Percentiles rank a stretch among this genome's conserved stretches.
Evolutionary conservation across 2,329 filamentous ascomycete species (phyloP).

Genomic region (Amphichorda felina): DNA sequence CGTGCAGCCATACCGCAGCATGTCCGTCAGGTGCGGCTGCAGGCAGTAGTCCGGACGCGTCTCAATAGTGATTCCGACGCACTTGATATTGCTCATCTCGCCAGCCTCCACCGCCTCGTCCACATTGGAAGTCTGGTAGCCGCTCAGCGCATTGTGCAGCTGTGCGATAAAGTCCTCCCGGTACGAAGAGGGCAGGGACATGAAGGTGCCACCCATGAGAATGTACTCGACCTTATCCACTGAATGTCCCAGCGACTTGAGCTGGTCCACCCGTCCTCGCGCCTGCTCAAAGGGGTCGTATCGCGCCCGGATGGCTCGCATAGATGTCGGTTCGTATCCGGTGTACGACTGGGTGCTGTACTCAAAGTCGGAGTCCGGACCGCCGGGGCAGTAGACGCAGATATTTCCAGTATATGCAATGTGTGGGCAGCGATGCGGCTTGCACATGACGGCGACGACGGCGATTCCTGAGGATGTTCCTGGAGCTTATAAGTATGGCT

Average conservation of each 20-base stretch:
- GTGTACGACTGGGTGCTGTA: constrained; percentile 99
- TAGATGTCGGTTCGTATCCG: constrained; percentile 95
- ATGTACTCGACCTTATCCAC: constrained; percentile 99
- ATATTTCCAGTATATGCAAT: constrained; percentile 99
- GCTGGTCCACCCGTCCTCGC: constrained; percentile 87
- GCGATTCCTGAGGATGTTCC: constrained; percentile 93
- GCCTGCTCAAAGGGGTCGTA: constrained; percentile 99
- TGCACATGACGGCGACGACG: constrained; percentile 99
- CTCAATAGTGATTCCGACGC: constrained; percentile 97
- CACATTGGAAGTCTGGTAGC: constrained; percentile 87
- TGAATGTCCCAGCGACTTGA: constrained; percentile 88
- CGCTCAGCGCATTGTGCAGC: constrained; percentile 90
- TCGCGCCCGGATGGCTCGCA: constrained; percentile 91
- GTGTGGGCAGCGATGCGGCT: constrained; percentile 92
- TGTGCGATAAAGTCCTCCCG: constrained; percentile 90
- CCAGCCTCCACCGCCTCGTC: constrained; percentile 91
- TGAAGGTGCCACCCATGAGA: constrained; percentile 99
- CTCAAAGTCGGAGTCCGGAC: constrained; percentile 96
- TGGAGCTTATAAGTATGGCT: constrained; percentile 15
- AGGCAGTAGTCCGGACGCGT: constrained; percentile 94
- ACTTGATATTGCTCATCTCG: constrained; percentile 95
- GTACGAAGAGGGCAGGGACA: constrained; percentile 86
- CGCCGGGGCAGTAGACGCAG: constrained; percentile 95
- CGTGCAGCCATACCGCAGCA: constrained; percentile 97
- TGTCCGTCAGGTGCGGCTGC: constrained; percentile 86